A percentile compares a stretch with the other conserved stretches of the same genome.
Conservation (phyloP, 1,284 basidiomycete genomes). For the Cutaneotrichosporon daszewskae region DNA sequence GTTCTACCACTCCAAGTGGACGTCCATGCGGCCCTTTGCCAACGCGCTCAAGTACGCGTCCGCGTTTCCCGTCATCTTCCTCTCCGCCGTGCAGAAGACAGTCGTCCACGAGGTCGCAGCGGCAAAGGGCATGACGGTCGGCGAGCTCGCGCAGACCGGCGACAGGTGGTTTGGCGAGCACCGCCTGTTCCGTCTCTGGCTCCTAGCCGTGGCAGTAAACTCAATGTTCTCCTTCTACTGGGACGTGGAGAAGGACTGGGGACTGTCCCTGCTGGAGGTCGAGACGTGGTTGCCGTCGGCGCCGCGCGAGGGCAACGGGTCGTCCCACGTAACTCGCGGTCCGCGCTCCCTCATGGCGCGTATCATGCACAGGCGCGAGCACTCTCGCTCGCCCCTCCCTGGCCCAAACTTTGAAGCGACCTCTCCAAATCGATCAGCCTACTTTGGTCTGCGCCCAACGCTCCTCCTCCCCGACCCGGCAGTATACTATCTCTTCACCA, state of each 20-base stretch:
- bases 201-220: constrained; percentile 78
- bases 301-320: not conserved
- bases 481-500: constrained; percentile 78
- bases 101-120: constrained; percentile 58
- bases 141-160: constrained; percentile 43
- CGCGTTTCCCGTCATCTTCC: constrained; percentile 93
- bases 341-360: not conserved
- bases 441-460: constrained; percentile 63
- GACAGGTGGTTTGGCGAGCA: constrained; percentile 69
- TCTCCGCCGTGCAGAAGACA: constrained; percentile 77
- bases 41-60: constrained; percentile 97
- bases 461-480: constrained; percentile 68
- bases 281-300: constrained; percentile 37
- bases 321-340: no score
- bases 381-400: constrained; percentile 8
- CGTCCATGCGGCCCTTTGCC: constrained; percentile 67
- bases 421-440: no score
- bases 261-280: constrained; percentile 66
- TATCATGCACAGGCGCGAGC: constrained; percentile 1
- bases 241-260: constrained; percentile 99
- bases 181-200: constrained; percentile 75
- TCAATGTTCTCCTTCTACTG: constrained; percentile 98
- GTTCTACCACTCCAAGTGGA: constrained; percentile 63
- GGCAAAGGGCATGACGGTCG: constrained; percentile 50
- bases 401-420: not conserved